phyloP scores from a whole-genome alignment of 2,329 filamentous ascomycete genomes.

The Fusarium chlamydosporum region DNA sequence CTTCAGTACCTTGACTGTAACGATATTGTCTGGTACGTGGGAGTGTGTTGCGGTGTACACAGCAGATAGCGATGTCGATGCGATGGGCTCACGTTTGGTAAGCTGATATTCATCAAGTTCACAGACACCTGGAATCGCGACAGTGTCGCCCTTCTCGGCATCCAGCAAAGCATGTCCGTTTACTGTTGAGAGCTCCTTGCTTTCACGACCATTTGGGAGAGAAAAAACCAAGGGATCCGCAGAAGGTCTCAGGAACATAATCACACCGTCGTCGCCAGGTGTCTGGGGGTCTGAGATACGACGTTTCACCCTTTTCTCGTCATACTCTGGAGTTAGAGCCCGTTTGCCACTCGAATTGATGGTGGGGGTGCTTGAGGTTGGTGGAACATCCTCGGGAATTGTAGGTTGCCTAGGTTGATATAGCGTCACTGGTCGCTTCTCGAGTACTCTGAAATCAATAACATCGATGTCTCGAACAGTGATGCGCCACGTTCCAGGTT shows the following conservation, averaged over 20 bases:
- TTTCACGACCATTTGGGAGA: constrained; percentile 62
- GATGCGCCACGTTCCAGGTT: constrained; percentile 71
- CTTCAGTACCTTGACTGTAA: constrained; percentile 73
- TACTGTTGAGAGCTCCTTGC: constrained; percentile 62
- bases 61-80: constrained; percentile 67
- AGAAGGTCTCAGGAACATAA: constrained; percentile 67
- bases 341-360: constrained; percentile 67
- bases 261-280: constrained; percentile 62
- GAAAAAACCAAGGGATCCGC: constrained; percentile 67
- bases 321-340: constrained; percentile 62
- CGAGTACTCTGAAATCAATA: constrained; percentile 70
- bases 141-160: constrained; percentile 64
- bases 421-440: constrained; percentile 65
- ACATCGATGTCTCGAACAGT: constrained; percentile 64
- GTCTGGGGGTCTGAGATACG: constrained; percentile 54
- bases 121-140: constrained; percentile 64
- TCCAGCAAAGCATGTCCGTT: constrained; percentile 67
- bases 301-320: constrained; percentile 62
- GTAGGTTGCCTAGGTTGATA: constrained; percentile 53
- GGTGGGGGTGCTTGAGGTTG: constrained; percentile 54
- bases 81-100: constrained; percentile 70
- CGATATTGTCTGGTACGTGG: constrained; percentile 65
- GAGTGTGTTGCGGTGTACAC: constrained; percentile 71
- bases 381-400: constrained; percentile 49
- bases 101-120: constrained; percentile 68